A percentile compares a stretch with the other conserved stretches of the same genome.
Evolutionary conservation across 345 rosid genomes (phyloP).

Genomic region (Cardamine chenopodiifolia): DNA sequence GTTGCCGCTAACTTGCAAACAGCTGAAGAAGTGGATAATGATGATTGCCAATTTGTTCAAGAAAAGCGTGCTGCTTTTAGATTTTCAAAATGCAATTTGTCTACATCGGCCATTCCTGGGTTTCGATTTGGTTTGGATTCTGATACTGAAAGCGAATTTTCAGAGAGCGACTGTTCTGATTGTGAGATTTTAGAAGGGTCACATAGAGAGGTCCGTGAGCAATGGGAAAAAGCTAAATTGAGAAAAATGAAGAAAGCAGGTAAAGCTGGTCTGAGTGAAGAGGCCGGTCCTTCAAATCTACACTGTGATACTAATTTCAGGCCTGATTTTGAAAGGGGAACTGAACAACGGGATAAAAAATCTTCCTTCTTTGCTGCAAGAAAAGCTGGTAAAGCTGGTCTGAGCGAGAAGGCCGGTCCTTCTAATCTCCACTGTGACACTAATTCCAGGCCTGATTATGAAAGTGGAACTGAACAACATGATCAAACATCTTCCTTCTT

Average conservation of each 20-base stretch:
- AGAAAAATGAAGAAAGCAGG: constrained; percentile 45
- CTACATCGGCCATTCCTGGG: constrained; percentile 38
- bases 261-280: constrained; percentile 39
- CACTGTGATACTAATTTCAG: constrained; percentile 17
- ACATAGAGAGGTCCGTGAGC: constrained; percentile 54
- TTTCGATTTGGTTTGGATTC: constrained; percentile 53
- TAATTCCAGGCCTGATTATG: constrained; percentile 31
- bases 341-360: constrained; percentile 33
- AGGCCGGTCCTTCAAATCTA: constrained; percentile 29
- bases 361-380: constrained; percentile 37
- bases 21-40: constrained; percentile 40
- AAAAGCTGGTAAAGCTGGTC: constrained; percentile 37
- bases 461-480: constrained; percentile 32
- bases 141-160: constrained; percentile 45
- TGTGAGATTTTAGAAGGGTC: constrained; percentile 73
- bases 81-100: constrained; percentile 48
- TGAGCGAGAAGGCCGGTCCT: not conserved
- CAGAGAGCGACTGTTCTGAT: constrained; percentile 63
- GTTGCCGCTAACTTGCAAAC: constrained; percentile 18
- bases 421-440: not conserved
- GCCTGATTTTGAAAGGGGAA: constrained; percentile 28
- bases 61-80: constrained; percentile 48
- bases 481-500: constrained; percentile 30
- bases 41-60: constrained; percentile 49
- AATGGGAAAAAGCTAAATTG: constrained; percentile 65